phyloP scores from a whole-genome alignment of 495 filamentous ascomycete genomes.

The Aspergillus incahuasiensis region DNA sequence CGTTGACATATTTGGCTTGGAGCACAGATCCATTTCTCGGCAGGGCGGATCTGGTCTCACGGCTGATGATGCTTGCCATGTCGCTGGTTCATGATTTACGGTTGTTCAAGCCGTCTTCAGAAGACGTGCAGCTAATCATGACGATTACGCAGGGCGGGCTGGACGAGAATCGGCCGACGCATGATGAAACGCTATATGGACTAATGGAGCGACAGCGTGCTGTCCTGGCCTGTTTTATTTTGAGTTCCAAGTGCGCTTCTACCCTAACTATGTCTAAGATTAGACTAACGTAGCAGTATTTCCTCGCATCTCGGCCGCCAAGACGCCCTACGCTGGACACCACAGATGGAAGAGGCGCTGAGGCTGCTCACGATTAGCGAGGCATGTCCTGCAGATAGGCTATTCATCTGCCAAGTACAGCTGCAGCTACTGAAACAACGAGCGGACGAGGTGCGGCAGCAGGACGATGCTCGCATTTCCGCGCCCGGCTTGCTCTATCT shows the following conservation, averaged over 20 bases:
- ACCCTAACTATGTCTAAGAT: not conserved
- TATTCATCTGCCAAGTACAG: conserved; percentile 26
- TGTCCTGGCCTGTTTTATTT: conserved; percentile 26
- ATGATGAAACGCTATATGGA: conserved; percentile 11
- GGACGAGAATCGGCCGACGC: conserved; percentile 8
- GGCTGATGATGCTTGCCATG: conserved; percentile 29
- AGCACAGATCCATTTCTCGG: conserved; percentile 31
- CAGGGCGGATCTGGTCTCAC: conserved; percentile 23
- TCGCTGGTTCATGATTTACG: conserved; percentile 26
- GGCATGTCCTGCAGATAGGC: conserved; percentile 16
- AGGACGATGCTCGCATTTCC: conserved; percentile 17
- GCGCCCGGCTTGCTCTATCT: conserved; percentile 24
- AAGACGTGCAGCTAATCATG: conserved; percentile 22
- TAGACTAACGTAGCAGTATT: conserved; percentile 22
- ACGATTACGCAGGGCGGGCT: conserved; percentile 22
- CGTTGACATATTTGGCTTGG: conserved; percentile 29
- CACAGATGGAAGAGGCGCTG: conserved; percentile 28
- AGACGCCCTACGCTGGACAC: conserved; percentile 26
- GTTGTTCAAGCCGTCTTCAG: conserved; percentile 22
- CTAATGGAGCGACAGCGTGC: conserved; percentile 27
- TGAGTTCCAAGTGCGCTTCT: conserved; percentile 27
- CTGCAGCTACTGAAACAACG: conserved; percentile 25
- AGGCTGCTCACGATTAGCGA: conserved; percentile 16
- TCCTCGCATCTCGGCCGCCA: conserved; percentile 25
- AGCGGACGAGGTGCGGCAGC: conserved; percentile 22